Evolutionary conservation across 768 basidiomycete genomes (phyloP).

Genomic region (Neoboletus brunneissimus): DNA sequence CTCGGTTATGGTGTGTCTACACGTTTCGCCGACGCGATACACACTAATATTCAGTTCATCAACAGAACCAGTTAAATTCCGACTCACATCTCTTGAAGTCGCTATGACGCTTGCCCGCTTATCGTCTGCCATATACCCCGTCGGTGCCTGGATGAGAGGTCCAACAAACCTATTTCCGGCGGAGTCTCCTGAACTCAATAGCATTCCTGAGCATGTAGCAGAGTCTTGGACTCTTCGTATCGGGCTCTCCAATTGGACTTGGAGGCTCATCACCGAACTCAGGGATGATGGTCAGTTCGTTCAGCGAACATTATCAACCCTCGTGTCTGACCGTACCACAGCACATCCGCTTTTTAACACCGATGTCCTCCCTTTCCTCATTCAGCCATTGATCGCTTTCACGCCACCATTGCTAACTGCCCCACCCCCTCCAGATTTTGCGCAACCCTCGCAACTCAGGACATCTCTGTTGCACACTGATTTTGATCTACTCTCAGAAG

Average conservation of each 20-base stretch:
- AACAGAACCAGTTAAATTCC: constrained; percentile 67
- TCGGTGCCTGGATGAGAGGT: constrained; percentile 57
- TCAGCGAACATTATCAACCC: not conserved
- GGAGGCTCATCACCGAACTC: constrained; percentile 71
- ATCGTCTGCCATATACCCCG: constrained; percentile 68
- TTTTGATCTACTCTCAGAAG: constrained; percentile 70
- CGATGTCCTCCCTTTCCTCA: constrained; percentile 62
- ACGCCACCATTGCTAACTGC: constrained; percentile 49
- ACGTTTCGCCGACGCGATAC: not conserved
- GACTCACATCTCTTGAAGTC: constrained; percentile 67
- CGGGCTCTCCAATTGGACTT: constrained; percentile 70
- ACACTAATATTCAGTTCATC: constrained; percentile 2
- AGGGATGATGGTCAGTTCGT: constrained; percentile 61
- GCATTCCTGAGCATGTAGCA: constrained; percentile 27
- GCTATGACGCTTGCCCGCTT: constrained; percentile 66
- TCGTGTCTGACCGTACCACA: constrained; percentile 22
- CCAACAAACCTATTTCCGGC: constrained; percentile 23
- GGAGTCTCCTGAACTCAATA: constrained; percentile 15
- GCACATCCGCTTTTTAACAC: constrained; percentile 58
- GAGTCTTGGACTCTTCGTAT: constrained; percentile 68
- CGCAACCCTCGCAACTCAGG: constrained; percentile 39
- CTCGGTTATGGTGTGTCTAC: constrained; percentile 64
- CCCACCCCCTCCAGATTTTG: constrained; percentile 38
- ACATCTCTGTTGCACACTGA: constrained; percentile 57
- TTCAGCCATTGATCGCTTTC: constrained; percentile 56